Evolutionary conservation across 2,329 filamentous ascomycete species (phyloP).

Genomic region (Capronia coronata): DNA sequence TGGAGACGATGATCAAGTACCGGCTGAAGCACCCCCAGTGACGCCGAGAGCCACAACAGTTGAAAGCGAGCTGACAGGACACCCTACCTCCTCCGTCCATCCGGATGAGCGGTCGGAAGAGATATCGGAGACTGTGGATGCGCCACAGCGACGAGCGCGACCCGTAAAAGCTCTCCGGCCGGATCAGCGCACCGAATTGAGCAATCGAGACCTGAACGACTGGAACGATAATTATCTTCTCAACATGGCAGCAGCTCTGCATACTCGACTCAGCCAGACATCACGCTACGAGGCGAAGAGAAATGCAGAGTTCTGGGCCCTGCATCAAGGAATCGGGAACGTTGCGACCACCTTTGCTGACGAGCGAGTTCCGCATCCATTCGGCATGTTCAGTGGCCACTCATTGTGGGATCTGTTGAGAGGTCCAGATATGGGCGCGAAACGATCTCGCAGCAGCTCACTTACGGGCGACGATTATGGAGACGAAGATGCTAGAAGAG

Average conservation of each 20-base stretch:
- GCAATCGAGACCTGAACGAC: conserved; percentile 50
- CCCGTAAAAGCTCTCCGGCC: conserved; percentile 38
- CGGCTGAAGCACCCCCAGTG: conserved; percentile 29
- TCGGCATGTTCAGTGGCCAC: conserved; percentile 55
- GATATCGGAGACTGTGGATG: conserved; percentile 17
- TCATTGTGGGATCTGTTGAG: conserved; percentile 47
- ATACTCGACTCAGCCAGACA: conserved; percentile 41
- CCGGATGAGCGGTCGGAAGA: neutral
- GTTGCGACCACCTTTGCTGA: conserved; percentile 45
- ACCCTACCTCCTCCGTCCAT: conserved; percentile 12
- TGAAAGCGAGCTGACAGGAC: conserved; percentile 16
- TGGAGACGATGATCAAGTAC: conserved; percentile 31
- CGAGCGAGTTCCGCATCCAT: conserved; percentile 42
- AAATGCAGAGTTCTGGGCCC: conserved; percentile 57
- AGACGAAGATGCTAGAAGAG: conserved; percentile 31
- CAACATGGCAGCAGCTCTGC: conserved; percentile 52
- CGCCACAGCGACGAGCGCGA: conserved; percentile 33
- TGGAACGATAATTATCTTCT: conserved; percentile 54
- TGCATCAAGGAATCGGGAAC: conserved; percentile 51
- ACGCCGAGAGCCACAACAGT: conserved; percentile 10
- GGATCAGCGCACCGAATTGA: conserved; percentile 49
- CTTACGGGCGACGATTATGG: conserved; percentile 27
- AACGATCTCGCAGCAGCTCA: conserved; percentile 32
- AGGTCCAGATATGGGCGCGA: conserved; percentile 29
- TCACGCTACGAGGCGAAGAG: conserved; percentile 49